Conservation (phyloP, 2,329 filamentous ascomycete genomes). For the Ceratocystis ficicola region DNA sequence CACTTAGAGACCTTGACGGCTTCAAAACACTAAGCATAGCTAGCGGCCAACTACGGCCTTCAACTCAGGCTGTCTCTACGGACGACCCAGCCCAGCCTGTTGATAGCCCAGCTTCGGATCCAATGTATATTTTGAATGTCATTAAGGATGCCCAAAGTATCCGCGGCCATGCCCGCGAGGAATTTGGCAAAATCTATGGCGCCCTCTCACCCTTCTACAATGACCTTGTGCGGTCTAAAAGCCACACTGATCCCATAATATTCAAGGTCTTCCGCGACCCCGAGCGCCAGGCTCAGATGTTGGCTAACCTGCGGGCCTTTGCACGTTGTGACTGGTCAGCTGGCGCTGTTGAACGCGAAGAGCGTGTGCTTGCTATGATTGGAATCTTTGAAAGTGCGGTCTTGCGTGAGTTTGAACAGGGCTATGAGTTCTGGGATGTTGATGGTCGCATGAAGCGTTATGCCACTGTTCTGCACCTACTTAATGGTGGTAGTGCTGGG, state of each 20-base stretch:
- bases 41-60: slow-evolving; percentile 23
- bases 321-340: slow-evolving; percentile 66
- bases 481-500: slow-evolving; percentile 69
- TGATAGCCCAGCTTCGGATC: slow-evolving; percentile 39
- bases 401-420: slow-evolving; percentile 81
- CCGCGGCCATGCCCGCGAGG: slow-evolving; percentile 70
- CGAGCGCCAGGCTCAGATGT: slow-evolving; percentile 79
- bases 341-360: slow-evolving; percentile 58
- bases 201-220: slow-evolving; percentile 79
- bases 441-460: slow-evolving; percentile 82
- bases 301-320: slow-evolving; percentile 69
- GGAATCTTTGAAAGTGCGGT: slow-evolving; percentile 83
- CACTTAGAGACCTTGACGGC: slow-evolving; percentile 43
- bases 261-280: slow-evolving; percentile 82
- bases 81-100: slow-evolving; percentile 26
- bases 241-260: slow-evolving; percentile 65
- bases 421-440: slow-evolving; percentile 77
- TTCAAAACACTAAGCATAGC: slow-evolving; percentile 64
- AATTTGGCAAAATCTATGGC: slow-evolving; percentile 86
- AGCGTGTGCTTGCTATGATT: slow-evolving; percentile 61
- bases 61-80: background rate
- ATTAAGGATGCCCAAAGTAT: slow-evolving; percentile 63
- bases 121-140: slow-evolving; percentile 53
- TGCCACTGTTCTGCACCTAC: slow-evolving; percentile 66
- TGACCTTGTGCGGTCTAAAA: slow-evolving; percentile 61